Percentiles rank a stretch among this genome's conserved stretches.
phyloP scores from a whole-genome alignment of 2,329 filamentous ascomycete species.

The Trichoderma sp. region DNA sequence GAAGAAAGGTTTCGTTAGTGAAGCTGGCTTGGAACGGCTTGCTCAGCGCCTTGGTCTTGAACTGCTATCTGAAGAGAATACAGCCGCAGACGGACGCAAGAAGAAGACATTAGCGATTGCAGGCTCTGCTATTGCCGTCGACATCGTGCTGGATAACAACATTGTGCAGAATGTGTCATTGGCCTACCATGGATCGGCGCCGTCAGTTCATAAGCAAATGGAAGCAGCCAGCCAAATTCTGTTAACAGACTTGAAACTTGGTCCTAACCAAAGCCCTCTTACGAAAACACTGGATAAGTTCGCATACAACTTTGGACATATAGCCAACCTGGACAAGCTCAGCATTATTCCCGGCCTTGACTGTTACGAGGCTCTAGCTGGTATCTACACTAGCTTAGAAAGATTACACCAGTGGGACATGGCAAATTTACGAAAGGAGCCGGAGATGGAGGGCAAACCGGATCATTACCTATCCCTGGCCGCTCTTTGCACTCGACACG shows the following conservation, averaged over 20 bases:
- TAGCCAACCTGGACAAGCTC: conserved; percentile 72
- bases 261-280: conserved; percentile 63
- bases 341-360: conserved; percentile 71
- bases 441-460: conserved; percentile 48
- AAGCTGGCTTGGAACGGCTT: conserved; percentile 73
- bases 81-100: conserved; percentile 52
- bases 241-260: conserved; percentile 64
- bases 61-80: conserved; percentile 60
- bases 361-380: conserved; percentile 76
- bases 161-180: conserved; percentile 66
- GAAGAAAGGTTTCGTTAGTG: conserved; percentile 68
- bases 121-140: conserved; percentile 62
- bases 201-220: conserved; percentile 62
- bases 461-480: conserved; percentile 57
- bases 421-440: conserved; percentile 57
- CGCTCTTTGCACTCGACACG: conserved; percentile 71
- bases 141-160: conserved; percentile 65
- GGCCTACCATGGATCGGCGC: conserved; percentile 62
- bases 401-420: conserved; percentile 74
- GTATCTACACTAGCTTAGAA: conserved; percentile 70
- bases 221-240: conserved; percentile 68
- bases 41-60: conserved; percentile 70
- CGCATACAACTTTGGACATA: conserved; percentile 69
- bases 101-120: conserved; percentile 63
- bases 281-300: conserved; percentile 74